These are phyloP conservation scores for Candida smagusa DNA, from an alignment of 1,139 yeast genomes.

Conservation along the genomic window DNA sequence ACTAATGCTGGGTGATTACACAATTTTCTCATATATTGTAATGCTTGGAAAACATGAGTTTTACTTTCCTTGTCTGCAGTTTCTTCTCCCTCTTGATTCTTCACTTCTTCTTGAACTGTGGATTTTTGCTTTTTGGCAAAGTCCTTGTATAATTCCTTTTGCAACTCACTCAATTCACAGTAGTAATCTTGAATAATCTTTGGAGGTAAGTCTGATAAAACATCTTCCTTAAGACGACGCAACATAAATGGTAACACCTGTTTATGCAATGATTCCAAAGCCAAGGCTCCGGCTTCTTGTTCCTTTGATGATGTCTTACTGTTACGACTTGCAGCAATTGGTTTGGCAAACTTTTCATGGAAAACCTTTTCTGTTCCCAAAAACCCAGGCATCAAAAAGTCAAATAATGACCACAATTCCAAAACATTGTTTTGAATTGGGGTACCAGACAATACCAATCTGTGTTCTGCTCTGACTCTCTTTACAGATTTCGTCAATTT, in stretches of 20 bases:
- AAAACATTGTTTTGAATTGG: conserved; percentile 97
- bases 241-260: conserved; percentile 96
- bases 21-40: conserved; percentile 94
- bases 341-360: conserved; percentile 94
- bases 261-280: conserved; percentile 91
- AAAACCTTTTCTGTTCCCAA: conserved; percentile 92
- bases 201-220: conserved; percentile 93
- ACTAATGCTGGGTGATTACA: conserved; percentile 97
- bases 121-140: conserved; percentile 86
- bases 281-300: conserved; percentile 96
- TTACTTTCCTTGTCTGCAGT: conserved; percentile 51
- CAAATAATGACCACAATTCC: conserved; percentile 96
- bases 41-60: conserved; percentile 94
- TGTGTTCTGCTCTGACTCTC: conserved; percentile 76
- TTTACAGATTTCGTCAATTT: conserved; percentile 89
- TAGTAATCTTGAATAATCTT: conserved; percentile 97
- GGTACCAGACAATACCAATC: conserved; percentile 91
- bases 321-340: conserved; percentile 91
- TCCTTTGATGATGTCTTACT: conserved; percentile 90
- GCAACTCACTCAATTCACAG: conserved; percentile 91
- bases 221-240: conserved; percentile 95
- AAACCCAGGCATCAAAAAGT: conserved; percentile 97
- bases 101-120: conserved; percentile 64
- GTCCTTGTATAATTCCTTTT: conserved; percentile 81
- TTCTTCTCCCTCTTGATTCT: conserved; percentile 30